Percentiles rank a stretch among this genome's conserved stretches.
Evolutionary conservation across 371 early-diverging fungal species (phyloP).

Genomic region (Smittium culicis): DNA sequence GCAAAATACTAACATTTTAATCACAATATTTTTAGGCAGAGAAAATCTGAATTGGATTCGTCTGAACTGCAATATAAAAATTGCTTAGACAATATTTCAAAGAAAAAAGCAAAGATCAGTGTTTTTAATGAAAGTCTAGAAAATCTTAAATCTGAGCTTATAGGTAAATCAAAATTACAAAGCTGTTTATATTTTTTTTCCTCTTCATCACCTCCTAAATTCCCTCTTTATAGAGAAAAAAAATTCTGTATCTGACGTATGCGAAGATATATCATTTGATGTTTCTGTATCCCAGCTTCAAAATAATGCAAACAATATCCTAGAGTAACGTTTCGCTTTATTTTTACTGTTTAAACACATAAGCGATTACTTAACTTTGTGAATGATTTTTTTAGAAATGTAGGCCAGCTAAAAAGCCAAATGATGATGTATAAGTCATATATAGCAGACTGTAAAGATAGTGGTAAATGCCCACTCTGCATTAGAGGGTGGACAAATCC

Average conservation of each 20-base stretch:
- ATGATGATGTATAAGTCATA: conserved; percentile 45
- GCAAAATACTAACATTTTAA: no score
- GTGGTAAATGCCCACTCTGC: conserved; percentile 57
- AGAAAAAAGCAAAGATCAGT: neutral
- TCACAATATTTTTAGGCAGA: no score
- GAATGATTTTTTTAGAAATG: neutral
- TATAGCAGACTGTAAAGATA: conserved; percentile 31
- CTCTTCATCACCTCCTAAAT: no score
- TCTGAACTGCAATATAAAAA: neutral
- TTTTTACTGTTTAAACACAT: neutral
- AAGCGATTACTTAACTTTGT: neutral
- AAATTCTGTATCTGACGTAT: neutral
- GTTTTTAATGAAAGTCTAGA: neutral
- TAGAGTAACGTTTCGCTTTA: neutral
- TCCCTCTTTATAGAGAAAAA: neutral
- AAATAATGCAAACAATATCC: neutral
- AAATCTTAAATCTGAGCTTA: neutral
- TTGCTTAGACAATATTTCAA: neutral
- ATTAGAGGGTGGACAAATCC: conserved; percentile 38
- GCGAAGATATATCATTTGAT: neutral
- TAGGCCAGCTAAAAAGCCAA: conserved; percentile 36
- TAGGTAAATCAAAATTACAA: no score
- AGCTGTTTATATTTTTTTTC: no score
- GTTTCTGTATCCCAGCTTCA: neutral
- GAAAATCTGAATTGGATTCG: neutral